Evolutionary conservation across 768 basidiomycete genomes (phyloP), one percentile per base, ranked within the genome.

Genomic region (Holtermanniella nyarrowii): DNA sequence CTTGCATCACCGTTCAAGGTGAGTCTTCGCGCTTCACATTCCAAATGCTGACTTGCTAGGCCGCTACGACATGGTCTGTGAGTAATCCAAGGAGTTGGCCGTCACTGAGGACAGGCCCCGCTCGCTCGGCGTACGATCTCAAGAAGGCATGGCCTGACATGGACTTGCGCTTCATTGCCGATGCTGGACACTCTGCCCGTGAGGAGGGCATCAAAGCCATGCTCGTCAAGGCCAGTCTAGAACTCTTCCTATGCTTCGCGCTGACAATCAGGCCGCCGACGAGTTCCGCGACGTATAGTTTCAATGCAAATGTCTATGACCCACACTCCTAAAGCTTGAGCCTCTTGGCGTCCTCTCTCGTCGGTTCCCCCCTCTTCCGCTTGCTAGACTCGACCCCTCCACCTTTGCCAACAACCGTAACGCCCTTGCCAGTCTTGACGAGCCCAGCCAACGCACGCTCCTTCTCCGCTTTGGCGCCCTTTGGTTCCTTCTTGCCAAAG

Each of bases 41-140:
- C 10, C 31, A 7, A 7, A 37, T 37, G 16, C 31, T 37, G 31
- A 37, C 31, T 7, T 37, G 10, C 10, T 37, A 37, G 31, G 31
- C 7, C 77, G 89, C 71, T 91, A 91, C 62, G 89, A 91, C 60
- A 80, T 86, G 13, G 79, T 95, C 44, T 95, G 89, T 88, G 72
- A 31, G 79, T 52, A 12, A 22, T 27, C 18, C 21, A 45, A 21
- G n/a, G 20, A n/a, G 3, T 24, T 44, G 41, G 23, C 46, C 2
- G 20, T 37, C 37, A 20, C 18, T 43, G 22, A 26, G 40, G 22
- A 47, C 41, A 22, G 11, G 18, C 22, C 50, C 85, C 83, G 78
- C 84, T 11, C 86, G 82, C 13, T 87, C 86, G 4, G 88, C 88
- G 5, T 84, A 80, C 66, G 80, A 77, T 1, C 76, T 91, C 48